Conservation (phyloP, 164 flowering plant species). For the Vitis rotundifolia region DNA sequence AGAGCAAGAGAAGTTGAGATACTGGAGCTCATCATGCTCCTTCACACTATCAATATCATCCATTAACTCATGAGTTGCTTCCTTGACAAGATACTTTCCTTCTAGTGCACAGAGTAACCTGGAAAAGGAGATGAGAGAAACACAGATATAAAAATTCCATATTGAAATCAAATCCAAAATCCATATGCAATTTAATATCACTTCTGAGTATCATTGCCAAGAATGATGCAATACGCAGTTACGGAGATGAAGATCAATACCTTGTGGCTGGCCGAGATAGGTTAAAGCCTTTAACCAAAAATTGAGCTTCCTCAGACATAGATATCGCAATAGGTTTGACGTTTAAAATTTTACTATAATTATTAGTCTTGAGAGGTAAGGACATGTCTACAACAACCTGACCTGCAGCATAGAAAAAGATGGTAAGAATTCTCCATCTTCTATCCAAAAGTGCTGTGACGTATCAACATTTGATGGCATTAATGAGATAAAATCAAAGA, state of each 20-base stretch:
- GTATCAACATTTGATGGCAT: no score
- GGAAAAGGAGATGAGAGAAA: neutral
- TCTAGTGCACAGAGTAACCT: constrained; percentile 59
- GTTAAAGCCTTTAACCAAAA: constrained; percentile 49
- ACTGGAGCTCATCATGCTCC: constrained; percentile 36
- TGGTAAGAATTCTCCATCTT: constrained; percentile 1
- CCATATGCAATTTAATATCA: neutral
- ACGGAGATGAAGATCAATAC: constrained; percentile 22
- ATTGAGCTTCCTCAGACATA: constrained; percentile 37
- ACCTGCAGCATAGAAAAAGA: constrained; percentile 38
- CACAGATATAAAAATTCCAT: neutral
- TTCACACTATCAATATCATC: constrained; percentile 18
- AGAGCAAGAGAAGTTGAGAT: constrained; percentile 36
- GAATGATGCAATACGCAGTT: neutral
- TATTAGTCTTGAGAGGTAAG: constrained; percentile 32
- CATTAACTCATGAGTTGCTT: constrained; percentile 17
- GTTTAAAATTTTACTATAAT: constrained; percentile 34
- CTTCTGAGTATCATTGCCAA: neutral
- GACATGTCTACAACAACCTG: constrained; percentile 49
- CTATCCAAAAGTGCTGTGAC: neutral
- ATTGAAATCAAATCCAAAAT: neutral
- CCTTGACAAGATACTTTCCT: constrained; percentile 45
- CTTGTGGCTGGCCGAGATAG: constrained; percentile 41
- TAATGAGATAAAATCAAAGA: neutral
- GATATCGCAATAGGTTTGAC: constrained; percentile 59